phyloP scores from a whole-genome alignment of 2,329 filamentous ascomycete species.

The Xylaria sp. region DNA sequence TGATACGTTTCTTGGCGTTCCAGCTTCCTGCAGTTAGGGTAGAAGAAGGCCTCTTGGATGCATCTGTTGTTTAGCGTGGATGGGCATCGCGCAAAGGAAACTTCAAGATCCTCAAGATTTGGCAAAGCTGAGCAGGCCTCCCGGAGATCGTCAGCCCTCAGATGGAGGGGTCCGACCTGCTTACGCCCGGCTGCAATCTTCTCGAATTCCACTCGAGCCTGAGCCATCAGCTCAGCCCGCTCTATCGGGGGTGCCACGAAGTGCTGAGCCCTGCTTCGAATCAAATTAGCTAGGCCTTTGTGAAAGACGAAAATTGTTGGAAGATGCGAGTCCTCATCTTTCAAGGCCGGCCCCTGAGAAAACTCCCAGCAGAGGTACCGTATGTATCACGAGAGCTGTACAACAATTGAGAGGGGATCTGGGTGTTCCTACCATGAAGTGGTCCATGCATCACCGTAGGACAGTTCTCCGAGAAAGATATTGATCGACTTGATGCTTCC shows the following conservation, averaged over 20 bases:
- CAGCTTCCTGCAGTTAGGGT: slow-evolving; percentile 55
- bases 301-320: not conserved
- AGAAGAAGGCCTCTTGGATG: slow-evolving; percentile 53
- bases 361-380: not conserved
- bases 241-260: slow-evolving; percentile 54
- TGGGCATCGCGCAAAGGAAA: slow-evolving; percentile 57
- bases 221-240: slow-evolving; percentile 50
- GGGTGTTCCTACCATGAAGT: slow-evolving; percentile 46
- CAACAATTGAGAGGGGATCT: slow-evolving; percentile 1
- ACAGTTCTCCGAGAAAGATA: slow-evolving; percentile 59
- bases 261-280: slow-evolving; percentile 50
- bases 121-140: slow-evolving; percentile 55
- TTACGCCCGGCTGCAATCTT: slow-evolving; percentile 52
- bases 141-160: slow-evolving; percentile 52
- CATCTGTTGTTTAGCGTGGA: slow-evolving; percentile 51
- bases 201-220: slow-evolving; percentile 54
- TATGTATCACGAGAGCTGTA: not conserved
- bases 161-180: slow-evolving; percentile 52
- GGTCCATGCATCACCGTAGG: slow-evolving; percentile 54
- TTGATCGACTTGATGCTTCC: slow-evolving; percentile 57
- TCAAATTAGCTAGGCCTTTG: slow-evolving; percentile 25
- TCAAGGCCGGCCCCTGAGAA: not conserved
- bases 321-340: not conserved
- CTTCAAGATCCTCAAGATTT: slow-evolving; percentile 54
- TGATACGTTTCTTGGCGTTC: slow-evolving; percentile 54